Conservation (phyloP, 2,329 filamentous ascomycete genomes). For the Cucurbitaria berberidis region DNA sequence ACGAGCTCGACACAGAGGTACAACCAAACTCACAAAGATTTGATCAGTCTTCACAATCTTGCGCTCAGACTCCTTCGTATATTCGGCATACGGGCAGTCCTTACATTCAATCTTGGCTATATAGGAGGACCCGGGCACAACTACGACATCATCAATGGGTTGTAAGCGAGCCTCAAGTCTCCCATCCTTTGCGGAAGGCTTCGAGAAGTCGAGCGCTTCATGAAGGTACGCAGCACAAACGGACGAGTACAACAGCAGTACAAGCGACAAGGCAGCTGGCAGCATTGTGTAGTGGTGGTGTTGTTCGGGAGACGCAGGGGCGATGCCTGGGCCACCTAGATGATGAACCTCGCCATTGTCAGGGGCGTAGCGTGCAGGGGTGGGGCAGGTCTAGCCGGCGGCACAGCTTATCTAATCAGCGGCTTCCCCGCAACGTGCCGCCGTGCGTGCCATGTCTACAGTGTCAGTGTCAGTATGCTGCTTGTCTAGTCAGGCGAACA, state of each 20-base stretch:
- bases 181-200: constrained; percentile 2
- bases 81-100: constrained; percentile 29
- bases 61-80: constrained; percentile 4
- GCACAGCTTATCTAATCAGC: too few relatives aligned
- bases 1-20: too few relatives aligned
- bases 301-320: constrained; percentile 8
- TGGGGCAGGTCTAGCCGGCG: background rate
- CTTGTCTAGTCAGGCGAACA: too few relatives aligned
- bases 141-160: constrained; percentile 32
- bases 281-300: constrained; percentile 16
- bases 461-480: too few relatives aligned
- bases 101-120: constrained; percentile 40
- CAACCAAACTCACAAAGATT: constrained; percentile 29
- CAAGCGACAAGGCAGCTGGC: constrained; percentile 7
- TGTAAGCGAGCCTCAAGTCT: constrained; percentile 25
- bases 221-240: constrained; percentile 12
- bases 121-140: constrained; percentile 35
- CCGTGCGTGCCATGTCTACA: background rate
- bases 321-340: constrained; percentile 8
- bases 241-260: constrained; percentile 13
- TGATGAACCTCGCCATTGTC: constrained; percentile 15
- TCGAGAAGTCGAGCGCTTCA: constrained; percentile 23
- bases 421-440: background rate
- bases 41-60: constrained; percentile 24
- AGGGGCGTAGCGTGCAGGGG: constrained; percentile 15